Evolutionary conservation across 495 filamentous ascomycete genomes (phyloP), one percentile per base, ranked within the genome.

Genomic region (Hyphodiscus hymeniophilus): DNA sequence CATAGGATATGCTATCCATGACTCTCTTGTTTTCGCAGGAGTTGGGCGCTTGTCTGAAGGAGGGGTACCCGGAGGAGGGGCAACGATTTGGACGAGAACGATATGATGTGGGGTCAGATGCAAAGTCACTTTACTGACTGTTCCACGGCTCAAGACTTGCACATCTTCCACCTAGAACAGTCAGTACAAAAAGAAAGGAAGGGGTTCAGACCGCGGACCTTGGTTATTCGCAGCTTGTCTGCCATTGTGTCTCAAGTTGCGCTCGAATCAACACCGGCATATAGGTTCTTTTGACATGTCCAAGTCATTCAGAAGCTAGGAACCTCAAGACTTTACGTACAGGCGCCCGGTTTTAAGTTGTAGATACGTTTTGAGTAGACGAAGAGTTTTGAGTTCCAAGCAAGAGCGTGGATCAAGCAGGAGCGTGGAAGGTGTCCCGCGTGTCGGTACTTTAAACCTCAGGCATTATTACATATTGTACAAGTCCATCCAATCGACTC

Each of bases 1-100:
- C 57, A 96, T 87, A 23, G 89, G 90, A 61, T 94, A 98, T 13
- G 91, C 87, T 45, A 98, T 85, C 87, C 90, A 96, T 43, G 84
- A 74, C 61, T 94, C 85, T 61, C 77, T 81, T n/a, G 80, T 75
- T 56, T 32, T 40, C 16, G 45, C 15, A 17, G 43, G 40, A 22
- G 22, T 17, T n/a, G 46, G 11, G 6, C 33, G 40, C 7, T 52
- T 31, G 4, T 32, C 15, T 15, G 43, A 16, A 3, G 39, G 21
- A 16, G 28, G 26, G 18, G 22, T 12, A 7, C 55, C 48, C 4
- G 61, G 50, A 15, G 55, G 38, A 11, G 47, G 45, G 22, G 41
- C 12, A 36, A 59, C 55, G 18, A 50, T 47, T 49, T 63, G 57
- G 30, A 57, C 51, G 49, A 69, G 66, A 28, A 71, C 63, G 24